A percentile compares a stretch with the other conserved stretches of the same genome.
Conservation (phyloP, 352 stramenopile species). For the Phytophthora pini region DNA sequence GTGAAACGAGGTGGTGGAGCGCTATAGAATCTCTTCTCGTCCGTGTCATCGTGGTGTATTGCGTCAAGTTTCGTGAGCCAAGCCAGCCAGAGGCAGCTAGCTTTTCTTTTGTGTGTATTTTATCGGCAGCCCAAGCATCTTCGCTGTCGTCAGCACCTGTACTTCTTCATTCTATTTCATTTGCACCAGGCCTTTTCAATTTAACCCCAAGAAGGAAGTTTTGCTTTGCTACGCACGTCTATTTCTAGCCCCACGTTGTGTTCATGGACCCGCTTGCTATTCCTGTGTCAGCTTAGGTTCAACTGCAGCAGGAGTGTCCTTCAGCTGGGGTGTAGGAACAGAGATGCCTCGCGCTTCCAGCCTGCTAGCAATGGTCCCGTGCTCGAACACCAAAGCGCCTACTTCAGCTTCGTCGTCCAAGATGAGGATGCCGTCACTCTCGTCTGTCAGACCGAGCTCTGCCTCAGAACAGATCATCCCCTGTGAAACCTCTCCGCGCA, state of each 20-base stretch:
- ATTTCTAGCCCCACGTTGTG: conserved; percentile 15
- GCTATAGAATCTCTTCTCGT: conserved; percentile 42
- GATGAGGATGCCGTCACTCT: conserved; percentile 77
- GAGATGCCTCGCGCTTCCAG: conserved; percentile 33
- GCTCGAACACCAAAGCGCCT: conserved; percentile 56
- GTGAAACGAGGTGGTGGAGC: conserved; percentile 29
- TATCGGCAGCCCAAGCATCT: conserved; percentile 38
- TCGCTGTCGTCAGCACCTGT: conserved; percentile 35
- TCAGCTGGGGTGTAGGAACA: conserved; percentile 8
- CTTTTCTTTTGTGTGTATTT: conserved; percentile 49
- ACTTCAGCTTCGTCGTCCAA: conserved; percentile 63
- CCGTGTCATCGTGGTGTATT: conserved; percentile 40
- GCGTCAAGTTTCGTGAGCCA: conserved; percentile 44
- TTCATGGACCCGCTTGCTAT: conserved; percentile 7
- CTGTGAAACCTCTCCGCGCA: conserved; percentile 77
- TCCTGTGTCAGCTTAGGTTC: conserved; percentile 8
- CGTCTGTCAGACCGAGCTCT: conserved; percentile 65
- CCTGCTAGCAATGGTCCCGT: conserved; percentile 43
- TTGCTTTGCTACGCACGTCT: conserved; percentile 26
- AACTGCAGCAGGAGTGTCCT: conserved; percentile 7
- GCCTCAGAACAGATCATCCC: conserved; percentile 88
- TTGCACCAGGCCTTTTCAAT: conserved; percentile 27
- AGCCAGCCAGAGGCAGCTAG: conserved; percentile 40
- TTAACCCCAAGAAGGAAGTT: conserved; percentile 40
- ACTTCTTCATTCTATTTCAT: conserved; percentile 37